Evolutionary conservation across 2,329 filamentous ascomycete species (phyloP).

Genomic region (Pyrenochaeta sp.): DNA sequence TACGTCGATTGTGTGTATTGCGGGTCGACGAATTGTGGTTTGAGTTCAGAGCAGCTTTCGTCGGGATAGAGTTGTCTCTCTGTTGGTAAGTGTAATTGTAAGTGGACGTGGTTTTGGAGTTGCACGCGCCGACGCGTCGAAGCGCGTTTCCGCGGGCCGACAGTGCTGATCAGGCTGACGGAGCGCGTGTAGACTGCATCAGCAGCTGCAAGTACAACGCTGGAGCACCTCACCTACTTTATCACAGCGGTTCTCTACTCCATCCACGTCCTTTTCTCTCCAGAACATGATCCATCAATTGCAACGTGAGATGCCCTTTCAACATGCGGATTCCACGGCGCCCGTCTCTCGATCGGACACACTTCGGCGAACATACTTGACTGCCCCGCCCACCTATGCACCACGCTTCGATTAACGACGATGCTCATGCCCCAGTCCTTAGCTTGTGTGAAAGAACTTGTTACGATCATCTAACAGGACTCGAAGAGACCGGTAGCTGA

Average conservation of each 20-base stretch:
- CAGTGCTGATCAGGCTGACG: neutral
- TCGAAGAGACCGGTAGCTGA: neutral
- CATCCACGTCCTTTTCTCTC: neutral
- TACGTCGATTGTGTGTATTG: neutral
- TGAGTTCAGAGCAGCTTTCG: too few species aligned
- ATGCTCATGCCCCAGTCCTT: neutral
- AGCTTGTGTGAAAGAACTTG: neutral
- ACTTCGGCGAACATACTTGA: neutral
- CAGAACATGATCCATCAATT: neutral
- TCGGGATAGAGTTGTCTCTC: too few species aligned
- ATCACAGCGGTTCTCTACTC: too few species aligned
- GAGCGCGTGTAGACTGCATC: too few species aligned
- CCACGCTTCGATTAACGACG: neutral
- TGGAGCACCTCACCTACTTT: neutral
- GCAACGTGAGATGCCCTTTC: neutral
- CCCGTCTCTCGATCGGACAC: neutral
- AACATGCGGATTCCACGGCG: neutral
- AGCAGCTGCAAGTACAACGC: too few species aligned
- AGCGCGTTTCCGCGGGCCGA: constrained; percentile 21
- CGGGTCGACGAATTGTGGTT: too few species aligned
- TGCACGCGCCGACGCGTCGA: constrained; percentile 26
- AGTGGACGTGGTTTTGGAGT: constrained; percentile 4
- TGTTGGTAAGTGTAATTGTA: neutral
- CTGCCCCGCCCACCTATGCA: neutral
- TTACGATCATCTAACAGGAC: neutral